A percentile compares a stretch with the other conserved stretches of the same genome.
phyloP scores from a whole-genome alignment of 2,329 filamentous ascomycete genomes.

The Stylonectria norvegica region DNA sequence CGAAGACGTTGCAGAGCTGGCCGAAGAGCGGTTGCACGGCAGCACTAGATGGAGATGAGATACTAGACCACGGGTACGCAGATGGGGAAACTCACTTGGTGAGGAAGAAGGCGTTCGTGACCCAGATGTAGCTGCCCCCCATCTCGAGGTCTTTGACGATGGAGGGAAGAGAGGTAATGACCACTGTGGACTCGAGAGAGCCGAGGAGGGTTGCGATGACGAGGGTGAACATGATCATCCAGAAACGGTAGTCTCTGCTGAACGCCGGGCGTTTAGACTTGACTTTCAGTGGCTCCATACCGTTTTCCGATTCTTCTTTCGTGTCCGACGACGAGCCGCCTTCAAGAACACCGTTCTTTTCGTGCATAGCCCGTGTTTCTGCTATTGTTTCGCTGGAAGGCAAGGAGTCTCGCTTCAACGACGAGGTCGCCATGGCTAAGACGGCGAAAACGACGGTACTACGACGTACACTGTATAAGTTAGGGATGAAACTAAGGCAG shows the following conservation, averaged over 20 bases:
- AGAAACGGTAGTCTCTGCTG: constrained; percentile 23
- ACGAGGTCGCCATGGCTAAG: too few species aligned
- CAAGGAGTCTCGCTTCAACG: too few species aligned
- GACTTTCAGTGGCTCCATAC: too few species aligned
- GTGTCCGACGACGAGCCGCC: too few species aligned
- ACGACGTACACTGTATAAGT: too few species aligned
- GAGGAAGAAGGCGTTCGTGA: constrained; percentile 28
- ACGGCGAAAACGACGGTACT: too few species aligned
- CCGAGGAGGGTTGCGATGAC: constrained; percentile 19
- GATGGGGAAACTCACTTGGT: constrained; percentile 11
- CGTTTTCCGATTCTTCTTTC: too few species aligned
- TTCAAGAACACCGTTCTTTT: too few species aligned
- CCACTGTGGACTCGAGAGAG: constrained; percentile 24
- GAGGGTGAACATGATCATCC: constrained; percentile 26
- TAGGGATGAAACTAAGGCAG: too few species aligned
- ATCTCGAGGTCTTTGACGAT: constrained; percentile 22
- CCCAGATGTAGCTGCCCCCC: constrained; percentile 29
- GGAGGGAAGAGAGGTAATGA: constrained; percentile 26
- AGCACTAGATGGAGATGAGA: constrained; percentile 8
- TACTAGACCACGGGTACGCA: fast-evolving
- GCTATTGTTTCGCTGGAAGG: too few species aligned
- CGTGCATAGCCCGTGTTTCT: too few species aligned
- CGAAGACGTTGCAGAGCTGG: constrained; percentile 51
- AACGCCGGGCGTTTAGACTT: too few species aligned
- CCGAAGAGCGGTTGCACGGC: constrained; percentile 47